Evolutionary conservation across 441 rosid species (phyloP), one percentile per base, ranked within the genome.

Genomic region (Bocquillonia castaneifolia): DNA sequence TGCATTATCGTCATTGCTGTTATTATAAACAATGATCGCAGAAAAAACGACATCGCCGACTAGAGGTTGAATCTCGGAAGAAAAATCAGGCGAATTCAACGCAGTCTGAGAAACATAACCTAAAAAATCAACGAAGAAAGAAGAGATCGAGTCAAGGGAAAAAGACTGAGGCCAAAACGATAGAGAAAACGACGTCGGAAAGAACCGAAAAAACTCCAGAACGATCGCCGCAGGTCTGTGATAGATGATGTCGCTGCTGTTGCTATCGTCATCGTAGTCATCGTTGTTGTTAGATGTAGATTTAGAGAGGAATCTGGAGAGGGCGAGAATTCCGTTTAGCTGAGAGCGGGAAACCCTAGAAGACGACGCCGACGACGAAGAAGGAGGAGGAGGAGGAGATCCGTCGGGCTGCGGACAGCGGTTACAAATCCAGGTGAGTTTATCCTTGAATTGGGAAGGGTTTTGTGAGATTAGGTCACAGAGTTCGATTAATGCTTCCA

Each of bases 131-230:
- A 64, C 76, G 68, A 75, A 90, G 56, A 92, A 94, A 0, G 83
- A 70, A 20, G 90, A 81, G 61, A 88, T 83, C 61, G 83, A 71
- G 53, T 82, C 90, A 66, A 26, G 37, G 39, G 73, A 72, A 72
- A 80, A 86, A 20, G 98, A 89, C 65, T 87, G 96, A 45, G 98
- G 99, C 99, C 99, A 94, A 60, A 88, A 94, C 0, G 89, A 82
- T 45, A 74, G 85, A 6, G 67, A 69, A 67, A 94, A 94, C 7
- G 97, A 87, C 29, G 83, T 75, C 53, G 98, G 96, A 45, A 90
- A 69, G 10, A 89, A 78, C 58, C 84, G 88, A 64, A 90, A 74
- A 73, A 88, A 94, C 47, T 86, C 96, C 42, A 87, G 70, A 15
- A 85, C 78, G 44, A 83, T 79, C 59, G 86, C 79, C 72, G 84